These are phyloP conservation scores for Fraxinus floribunda DNA, from an alignment of 305 asterid species.

Conservation along the genomic window DNA sequence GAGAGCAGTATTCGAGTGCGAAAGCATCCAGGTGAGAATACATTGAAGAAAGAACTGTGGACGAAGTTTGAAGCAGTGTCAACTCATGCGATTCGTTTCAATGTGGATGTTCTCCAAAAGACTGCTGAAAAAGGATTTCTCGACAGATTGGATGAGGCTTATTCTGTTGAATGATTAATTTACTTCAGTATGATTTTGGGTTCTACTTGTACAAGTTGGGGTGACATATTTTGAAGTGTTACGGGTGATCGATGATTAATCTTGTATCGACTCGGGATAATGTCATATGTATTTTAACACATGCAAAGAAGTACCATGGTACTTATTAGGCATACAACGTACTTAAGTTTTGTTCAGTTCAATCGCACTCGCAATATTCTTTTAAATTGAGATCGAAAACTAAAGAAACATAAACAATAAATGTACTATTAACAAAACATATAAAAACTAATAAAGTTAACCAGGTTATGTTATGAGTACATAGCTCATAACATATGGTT, in stretches of 20 bases:
- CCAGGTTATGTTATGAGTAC: no score
- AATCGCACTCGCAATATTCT: no score
- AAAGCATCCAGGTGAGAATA: constrained; percentile 87
- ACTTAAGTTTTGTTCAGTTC: no score
- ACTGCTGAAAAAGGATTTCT: constrained; percentile 57
- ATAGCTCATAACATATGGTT: no score
- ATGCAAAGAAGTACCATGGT: no score
- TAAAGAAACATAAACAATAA: no score
- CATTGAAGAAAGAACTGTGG: constrained; percentile 91
- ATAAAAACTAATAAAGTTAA: no score
- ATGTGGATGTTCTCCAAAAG: constrained; percentile 28
- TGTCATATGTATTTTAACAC: no score
- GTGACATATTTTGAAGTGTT: constrained; percentile 12
- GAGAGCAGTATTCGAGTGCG: constrained; percentile 47
- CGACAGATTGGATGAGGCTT: constrained; percentile 72
- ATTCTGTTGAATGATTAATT: constrained; percentile 32
- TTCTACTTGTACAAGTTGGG: constrained; percentile 3
- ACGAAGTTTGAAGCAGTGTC: constrained; percentile 81
- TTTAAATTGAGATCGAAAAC: no score
- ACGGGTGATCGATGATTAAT: background rate
- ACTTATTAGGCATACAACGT: no score
- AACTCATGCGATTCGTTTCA: constrained; percentile 34
- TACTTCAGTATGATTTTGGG: constrained; percentile 8
- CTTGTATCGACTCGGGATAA: no score
- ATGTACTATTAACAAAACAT: no score